Conservation (phyloP, 2,329 filamentous ascomycete species). For the Balansia obtecta region DNA sequence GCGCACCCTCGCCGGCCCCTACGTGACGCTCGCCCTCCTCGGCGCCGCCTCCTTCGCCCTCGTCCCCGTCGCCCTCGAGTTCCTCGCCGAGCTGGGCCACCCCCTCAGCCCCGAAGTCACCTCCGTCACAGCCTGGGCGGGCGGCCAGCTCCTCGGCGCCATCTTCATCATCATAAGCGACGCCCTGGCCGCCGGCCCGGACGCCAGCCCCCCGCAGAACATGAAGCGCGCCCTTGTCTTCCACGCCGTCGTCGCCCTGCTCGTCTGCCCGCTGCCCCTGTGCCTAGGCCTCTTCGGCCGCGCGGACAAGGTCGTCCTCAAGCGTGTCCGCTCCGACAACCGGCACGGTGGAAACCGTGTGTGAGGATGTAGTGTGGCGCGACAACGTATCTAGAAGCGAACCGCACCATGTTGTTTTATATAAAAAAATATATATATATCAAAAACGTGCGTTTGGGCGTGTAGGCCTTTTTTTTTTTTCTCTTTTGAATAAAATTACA, state of each 20-base stretch:
- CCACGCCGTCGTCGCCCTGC: constrained; percentile 57
- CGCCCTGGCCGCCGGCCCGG: constrained; percentile 47
- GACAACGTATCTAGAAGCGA: too few species aligned
- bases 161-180: constrained; percentile 76
- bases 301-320: constrained; percentile 34
- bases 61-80: constrained; percentile 77
- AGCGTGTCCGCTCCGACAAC: constrained; percentile 35
- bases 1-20: constrained; percentile 52
- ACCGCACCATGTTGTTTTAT: background rate
- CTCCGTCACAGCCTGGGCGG: constrained; percentile 71
- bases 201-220: constrained; percentile 48
- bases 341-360: constrained; percentile 7
- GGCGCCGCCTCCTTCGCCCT: constrained; percentile 72
- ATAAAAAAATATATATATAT: too few species aligned
- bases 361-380: too few species aligned
- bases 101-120: constrained; percentile 80
- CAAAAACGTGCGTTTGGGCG: too few species aligned
- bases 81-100: constrained; percentile 74
- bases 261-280: constrained; percentile 54
- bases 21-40: constrained; percentile 60
- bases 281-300: constrained; percentile 59
- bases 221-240: constrained; percentile 72
- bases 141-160: constrained; percentile 74
- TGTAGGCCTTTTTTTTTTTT: too few species aligned
- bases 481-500: too few species aligned